phyloP scores from a whole-genome alignment of 2,329 filamentous ascomycete species.

The Fusarium sp. region DNA sequence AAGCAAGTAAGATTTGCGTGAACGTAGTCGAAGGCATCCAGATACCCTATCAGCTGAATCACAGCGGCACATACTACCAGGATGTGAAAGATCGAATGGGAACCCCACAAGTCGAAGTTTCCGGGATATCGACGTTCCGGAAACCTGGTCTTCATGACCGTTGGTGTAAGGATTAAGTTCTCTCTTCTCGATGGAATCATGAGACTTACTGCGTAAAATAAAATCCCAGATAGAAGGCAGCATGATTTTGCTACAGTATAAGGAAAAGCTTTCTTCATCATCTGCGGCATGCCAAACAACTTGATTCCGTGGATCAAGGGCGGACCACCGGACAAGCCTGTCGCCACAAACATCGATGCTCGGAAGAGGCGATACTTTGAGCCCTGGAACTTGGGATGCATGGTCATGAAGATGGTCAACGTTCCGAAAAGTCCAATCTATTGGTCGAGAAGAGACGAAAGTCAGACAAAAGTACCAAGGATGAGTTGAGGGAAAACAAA shows the following conservation, averaged over 20 bases:
- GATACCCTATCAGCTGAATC: no score
- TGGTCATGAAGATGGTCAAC: not conserved
- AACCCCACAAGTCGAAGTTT: no score
- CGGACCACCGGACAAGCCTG: not conserved
- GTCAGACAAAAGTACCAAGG: not conserved
- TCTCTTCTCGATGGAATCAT: no score
- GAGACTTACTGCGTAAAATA: not conserved
- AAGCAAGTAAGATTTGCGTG: no score
- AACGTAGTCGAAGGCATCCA: no score
- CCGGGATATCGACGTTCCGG: no score
- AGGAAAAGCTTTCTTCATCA: not conserved
- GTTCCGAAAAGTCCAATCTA: not conserved
- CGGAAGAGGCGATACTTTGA: not conserved
- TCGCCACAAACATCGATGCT: not conserved
- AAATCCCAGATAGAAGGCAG: not conserved
- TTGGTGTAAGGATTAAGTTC: no score
- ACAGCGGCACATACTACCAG: no score
- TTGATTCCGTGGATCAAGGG: not conserved
- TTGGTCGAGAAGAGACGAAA: not conserved
- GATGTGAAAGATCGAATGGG: no score
- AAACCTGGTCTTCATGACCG: no score
- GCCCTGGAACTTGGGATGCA: conserved; percentile 5
- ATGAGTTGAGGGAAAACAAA: not conserved
- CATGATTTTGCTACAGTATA: not conserved
- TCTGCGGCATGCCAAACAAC: not conserved